Percentiles rank a stretch among this genome's conserved stretches.
phyloP scores from a whole-genome alignment of 495 filamentous ascomycete species.

The Venustampulla echinocandica region DNA sequence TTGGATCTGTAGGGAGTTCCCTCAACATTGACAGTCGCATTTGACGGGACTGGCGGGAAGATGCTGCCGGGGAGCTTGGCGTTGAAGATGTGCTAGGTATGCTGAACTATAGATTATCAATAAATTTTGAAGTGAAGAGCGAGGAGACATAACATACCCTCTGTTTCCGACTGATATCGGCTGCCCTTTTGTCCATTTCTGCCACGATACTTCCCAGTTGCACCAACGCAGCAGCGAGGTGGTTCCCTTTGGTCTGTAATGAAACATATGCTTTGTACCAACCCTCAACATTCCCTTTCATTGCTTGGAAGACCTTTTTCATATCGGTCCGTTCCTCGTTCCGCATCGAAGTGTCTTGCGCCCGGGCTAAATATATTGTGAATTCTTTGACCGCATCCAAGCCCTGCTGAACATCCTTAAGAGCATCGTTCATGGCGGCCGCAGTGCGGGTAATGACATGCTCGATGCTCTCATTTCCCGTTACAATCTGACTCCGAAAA shows the following conservation, averaged over 20 bases:
- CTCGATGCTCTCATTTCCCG: conserved; percentile 86
- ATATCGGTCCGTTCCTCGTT: conserved; percentile 40
- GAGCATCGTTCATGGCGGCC: conserved; percentile 59
- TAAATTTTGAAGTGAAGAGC: neutral
- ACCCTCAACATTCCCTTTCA: conserved; percentile 80
- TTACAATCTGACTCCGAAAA: conserved; percentile 72
- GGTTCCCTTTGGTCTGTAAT: conserved; percentile 54
- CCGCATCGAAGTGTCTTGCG: conserved; percentile 49
- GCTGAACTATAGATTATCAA: conserved; percentile 19
- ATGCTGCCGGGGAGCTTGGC: conserved; percentile 5
- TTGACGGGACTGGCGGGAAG: conserved; percentile 1
- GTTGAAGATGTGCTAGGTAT: conserved; percentile 7
- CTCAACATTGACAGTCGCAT: conserved; percentile 16
- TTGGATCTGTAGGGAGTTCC: conserved; percentile 17
- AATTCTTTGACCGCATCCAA: conserved; percentile 68
- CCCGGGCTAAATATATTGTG: conserved; percentile 59
- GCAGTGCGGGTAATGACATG: conserved; percentile 75
- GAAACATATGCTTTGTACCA: conserved; percentile 69
- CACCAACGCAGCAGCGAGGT: conserved; percentile 51
- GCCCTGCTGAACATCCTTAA: conserved; percentile 72
- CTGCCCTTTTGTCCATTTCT: conserved; percentile 71
- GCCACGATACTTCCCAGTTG: conserved; percentile 57
- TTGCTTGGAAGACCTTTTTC: conserved; percentile 62
- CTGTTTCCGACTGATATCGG: conserved; percentile 59
- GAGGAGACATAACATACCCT: conserved; percentile 30